Evolutionary conservation across 805 yeast genomes (phyloP).

Genomic region (Phaffomyces opuntiae): DNA sequence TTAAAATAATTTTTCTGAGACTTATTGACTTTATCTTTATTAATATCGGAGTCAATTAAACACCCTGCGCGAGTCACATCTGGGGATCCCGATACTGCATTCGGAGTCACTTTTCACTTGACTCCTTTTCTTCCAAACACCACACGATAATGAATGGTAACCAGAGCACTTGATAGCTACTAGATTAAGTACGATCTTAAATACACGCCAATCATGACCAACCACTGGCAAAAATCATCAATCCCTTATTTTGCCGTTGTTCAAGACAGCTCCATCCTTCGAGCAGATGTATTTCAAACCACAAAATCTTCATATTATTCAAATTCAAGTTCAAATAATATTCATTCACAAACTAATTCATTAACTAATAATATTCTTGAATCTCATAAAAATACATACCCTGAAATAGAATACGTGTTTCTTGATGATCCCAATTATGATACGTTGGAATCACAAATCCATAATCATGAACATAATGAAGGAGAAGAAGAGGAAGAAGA

Average conservation of each 20-base stretch:
- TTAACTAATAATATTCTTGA: not conserved
- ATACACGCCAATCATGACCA: not conserved
- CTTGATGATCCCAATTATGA: constrained; percentile 20
- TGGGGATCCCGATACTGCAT: no score
- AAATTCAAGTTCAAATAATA: not conserved
- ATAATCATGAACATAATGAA: not conserved
- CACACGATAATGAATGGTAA: no score
- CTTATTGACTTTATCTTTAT: not conserved
- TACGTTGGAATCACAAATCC: constrained; percentile 7
- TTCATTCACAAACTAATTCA: no score
- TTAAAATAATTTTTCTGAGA: not conserved
- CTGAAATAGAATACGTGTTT: constrained; percentile 23
- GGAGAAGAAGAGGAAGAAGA: constrained; percentile 13
- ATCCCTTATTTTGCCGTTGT: constrained; percentile 21
- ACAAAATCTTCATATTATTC: not conserved
- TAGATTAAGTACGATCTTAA: not conserved
- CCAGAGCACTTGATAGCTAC: not conserved
- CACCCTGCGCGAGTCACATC: no score
- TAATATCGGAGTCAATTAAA: not conserved
- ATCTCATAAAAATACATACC: constrained; percentile 11
- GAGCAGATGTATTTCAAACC: not conserved
- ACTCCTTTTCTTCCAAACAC: no score
- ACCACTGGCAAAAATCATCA: constrained; percentile 18
- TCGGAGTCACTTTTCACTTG: not conserved
- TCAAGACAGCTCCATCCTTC: constrained; percentile 8